Percentiles rank a stretch among this genome's conserved stretches.
phyloP scores from a whole-genome alignment of 768 basidiomycete species.

The Leucosporidium yakuticum region DNA sequence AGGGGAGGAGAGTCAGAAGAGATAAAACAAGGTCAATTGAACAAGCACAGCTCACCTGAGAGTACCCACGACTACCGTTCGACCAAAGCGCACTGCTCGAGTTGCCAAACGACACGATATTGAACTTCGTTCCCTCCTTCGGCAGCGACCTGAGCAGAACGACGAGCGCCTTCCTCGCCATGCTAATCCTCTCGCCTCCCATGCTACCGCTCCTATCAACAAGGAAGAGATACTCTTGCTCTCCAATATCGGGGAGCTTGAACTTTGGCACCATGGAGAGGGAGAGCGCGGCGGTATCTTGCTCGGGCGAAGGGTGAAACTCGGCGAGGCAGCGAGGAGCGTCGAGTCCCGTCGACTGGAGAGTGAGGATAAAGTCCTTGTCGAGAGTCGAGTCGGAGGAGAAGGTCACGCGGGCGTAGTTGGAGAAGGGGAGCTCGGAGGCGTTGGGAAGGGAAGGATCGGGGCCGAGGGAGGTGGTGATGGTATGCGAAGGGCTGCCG shows the following conservation, averaged over 20 bases:
- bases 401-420: conserved; percentile 41
- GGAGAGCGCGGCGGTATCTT: conserved; percentile 50
- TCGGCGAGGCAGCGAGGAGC: conserved; percentile 53
- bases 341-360: conserved; percentile 53
- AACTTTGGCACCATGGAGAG: conserved; percentile 56
- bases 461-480: conserved; percentile 22
- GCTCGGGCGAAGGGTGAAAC: conserved; percentile 43
- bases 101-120: conserved; percentile 56
- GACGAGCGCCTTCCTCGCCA: conserved; percentile 47
- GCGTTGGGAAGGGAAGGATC: conserved; percentile 11
- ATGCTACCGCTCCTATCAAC: conserved; percentile 60
- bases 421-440: conserved; percentile 48
- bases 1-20: background rate
- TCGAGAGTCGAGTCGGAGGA: conserved; percentile 48
- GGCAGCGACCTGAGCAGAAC: conserved; percentile 52
- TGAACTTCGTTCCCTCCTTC: conserved; percentile 49
- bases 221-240: conserved; percentile 55
- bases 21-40: conserved; percentile 34
- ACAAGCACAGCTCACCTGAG: background rate
- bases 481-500: conserved; percentile 31
- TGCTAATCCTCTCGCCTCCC: conserved; percentile 37
- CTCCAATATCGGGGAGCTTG: conserved; percentile 45
- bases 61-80: conserved; percentile 26
- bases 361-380: conserved; percentile 53
- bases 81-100: conserved; percentile 42